phyloP scores from a whole-genome alignment of 768 basidiomycete species.

The Mycena olivaceomarginata region DNA sequence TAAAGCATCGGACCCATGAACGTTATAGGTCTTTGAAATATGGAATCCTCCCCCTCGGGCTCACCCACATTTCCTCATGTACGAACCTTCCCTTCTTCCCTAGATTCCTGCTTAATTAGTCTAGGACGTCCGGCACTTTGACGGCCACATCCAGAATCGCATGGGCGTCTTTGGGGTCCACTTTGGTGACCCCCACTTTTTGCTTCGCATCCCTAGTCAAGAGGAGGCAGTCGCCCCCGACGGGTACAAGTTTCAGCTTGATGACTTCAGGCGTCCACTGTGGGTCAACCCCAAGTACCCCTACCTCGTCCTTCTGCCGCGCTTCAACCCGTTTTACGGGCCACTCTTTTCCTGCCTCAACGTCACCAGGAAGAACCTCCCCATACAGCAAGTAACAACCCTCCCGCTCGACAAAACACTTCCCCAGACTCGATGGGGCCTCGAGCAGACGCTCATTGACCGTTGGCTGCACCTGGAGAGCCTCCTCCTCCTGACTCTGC shows the following conservation, averaged over 20 bases:
- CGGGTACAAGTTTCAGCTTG: constrained; percentile 11
- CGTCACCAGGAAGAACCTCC: constrained; percentile 23
- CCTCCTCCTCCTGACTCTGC: constrained; percentile 33
- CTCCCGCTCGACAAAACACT: background rate
- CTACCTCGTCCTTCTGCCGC: constrained; percentile 37
- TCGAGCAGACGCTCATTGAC: constrained; percentile 28
- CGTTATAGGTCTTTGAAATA: constrained; percentile 11
- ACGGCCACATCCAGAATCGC: constrained; percentile 30
- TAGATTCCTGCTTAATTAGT: background rate
- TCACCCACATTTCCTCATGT: constrained; percentile 26
- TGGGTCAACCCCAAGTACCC: constrained; percentile 36
- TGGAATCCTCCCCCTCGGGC: constrained; percentile 22
- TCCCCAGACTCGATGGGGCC: constrained; percentile 32
- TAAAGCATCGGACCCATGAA: constrained; percentile 18
- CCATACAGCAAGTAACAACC: constrained; percentile 17
- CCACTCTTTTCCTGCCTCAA: constrained; percentile 37
- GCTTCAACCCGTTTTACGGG: constrained; percentile 7
- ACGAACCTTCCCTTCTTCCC: constrained; percentile 16
- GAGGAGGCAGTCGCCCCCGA: constrained; percentile 28
- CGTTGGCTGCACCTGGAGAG: constrained; percentile 38
- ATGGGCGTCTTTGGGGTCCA: constrained; percentile 42
- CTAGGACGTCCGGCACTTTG: constrained; percentile 22
- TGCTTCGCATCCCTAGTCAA: constrained; percentile 33
- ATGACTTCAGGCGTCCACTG: constrained; percentile 32
- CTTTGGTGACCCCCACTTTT: constrained; percentile 33